Conservation (phyloP, 2,329 filamentous ascomycete genomes). For the Paramyrothecium roridum region DNA sequence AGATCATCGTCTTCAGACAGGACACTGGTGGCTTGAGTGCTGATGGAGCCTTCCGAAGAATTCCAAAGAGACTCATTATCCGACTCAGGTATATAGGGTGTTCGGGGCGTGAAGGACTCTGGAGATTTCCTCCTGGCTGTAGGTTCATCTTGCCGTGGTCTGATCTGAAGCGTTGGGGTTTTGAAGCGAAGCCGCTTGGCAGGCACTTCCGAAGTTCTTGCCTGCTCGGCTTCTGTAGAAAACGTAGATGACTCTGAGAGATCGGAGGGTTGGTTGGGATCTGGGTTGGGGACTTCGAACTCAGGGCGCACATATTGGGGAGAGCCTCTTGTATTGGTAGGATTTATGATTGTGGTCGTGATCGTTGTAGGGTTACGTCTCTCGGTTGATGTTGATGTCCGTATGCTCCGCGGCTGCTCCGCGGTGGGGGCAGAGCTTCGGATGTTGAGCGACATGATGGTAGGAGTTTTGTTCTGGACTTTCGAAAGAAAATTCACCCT, state of each 20-base stretch:
- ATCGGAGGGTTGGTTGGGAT: neutral
- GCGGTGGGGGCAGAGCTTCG: neutral
- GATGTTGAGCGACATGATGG: neutral
- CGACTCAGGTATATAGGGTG: neutral
- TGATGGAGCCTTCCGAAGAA: neutral
- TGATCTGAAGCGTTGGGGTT: neutral
- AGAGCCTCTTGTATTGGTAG: neutral
- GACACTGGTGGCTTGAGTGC: slow-evolving; percentile 1
- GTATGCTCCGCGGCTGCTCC: neutral
- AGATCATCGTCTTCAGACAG: neutral
- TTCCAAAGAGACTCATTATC: slow-evolving; percentile 1
- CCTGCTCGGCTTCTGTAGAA: neutral
- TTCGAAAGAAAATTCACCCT: too few species aligned
- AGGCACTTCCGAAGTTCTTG: neutral
- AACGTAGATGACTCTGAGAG: neutral
- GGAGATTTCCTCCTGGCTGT: neutral
- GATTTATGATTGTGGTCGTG: neutral
- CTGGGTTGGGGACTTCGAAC: neutral
- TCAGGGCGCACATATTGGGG: neutral
- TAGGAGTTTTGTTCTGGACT: too few species aligned
- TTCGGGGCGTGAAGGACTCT: neutral
- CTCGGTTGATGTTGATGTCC: neutral
- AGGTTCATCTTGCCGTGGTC: neutral
- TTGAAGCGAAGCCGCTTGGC: neutral
- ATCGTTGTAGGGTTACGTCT: neutral